Percentiles rank a stretch among this genome's conserved stretches.
Conservation (phyloP, 2,329 filamentous ascomycete species). For the Epichloe sylvatica region DNA sequence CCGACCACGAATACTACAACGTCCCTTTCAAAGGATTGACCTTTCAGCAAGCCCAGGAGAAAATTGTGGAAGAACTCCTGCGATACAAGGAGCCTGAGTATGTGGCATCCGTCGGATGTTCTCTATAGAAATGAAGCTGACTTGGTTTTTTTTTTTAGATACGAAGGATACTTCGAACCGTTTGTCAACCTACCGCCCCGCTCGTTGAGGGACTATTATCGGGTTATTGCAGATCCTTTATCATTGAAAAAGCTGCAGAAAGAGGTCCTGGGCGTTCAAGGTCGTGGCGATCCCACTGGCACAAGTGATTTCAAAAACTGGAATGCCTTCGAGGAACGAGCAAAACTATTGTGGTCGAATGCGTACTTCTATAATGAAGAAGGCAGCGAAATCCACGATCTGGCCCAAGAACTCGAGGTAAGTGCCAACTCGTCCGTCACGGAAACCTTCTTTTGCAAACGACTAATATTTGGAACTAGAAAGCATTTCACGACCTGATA, state of each 20-base stretch:
- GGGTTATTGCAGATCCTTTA: slow-evolving; percentile 65
- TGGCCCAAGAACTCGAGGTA: slow-evolving; percentile 71
- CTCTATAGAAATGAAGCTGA: slow-evolving; percentile 8
- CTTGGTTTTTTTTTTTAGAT: slow-evolving; percentile 31
- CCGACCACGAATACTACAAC: slow-evolving; percentile 40
- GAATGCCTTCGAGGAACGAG: slow-evolving; percentile 66
- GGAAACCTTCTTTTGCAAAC: too few species aligned
- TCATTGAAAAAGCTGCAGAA: slow-evolving; percentile 69
- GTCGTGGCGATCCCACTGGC: slow-evolving; percentile 49
- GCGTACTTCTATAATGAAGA: slow-evolving; percentile 86
- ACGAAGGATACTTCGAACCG: slow-evolving; percentile 56
- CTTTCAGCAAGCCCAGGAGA: slow-evolving; percentile 78
- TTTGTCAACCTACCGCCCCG: slow-evolving; percentile 69
- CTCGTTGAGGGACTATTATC: slow-evolving; percentile 71
- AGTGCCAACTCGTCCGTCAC: neutral
- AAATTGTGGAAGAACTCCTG: slow-evolving; percentile 64
- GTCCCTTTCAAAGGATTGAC: slow-evolving; percentile 55
- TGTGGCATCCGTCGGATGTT: slow-evolving; percentile 10
- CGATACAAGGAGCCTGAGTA: slow-evolving; percentile 54
- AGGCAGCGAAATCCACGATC: slow-evolving; percentile 65
- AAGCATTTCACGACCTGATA: slow-evolving; percentile 53
- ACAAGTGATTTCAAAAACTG: slow-evolving; percentile 64
- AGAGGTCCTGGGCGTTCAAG: slow-evolving; percentile 57
- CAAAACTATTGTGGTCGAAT: slow-evolving; percentile 75
- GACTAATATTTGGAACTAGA: slow-evolving; percentile 29